These are phyloP conservation scores for Oryza rufipogon DNA, from an alignment of 176 grass and related monocot genomes.

Conservation along the genomic window DNA sequence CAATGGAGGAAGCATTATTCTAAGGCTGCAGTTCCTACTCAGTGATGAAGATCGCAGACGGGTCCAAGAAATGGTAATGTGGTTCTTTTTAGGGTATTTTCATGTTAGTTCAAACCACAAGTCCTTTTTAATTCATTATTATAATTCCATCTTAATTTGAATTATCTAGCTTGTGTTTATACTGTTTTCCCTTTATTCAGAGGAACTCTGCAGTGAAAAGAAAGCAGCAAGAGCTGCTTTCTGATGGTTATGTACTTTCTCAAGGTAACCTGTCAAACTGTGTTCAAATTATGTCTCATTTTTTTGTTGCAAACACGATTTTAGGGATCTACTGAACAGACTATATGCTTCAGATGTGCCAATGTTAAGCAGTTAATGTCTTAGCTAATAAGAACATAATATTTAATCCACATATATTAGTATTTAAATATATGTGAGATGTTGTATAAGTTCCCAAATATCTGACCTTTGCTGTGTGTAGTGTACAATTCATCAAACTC, in stretches of 20 bases:
- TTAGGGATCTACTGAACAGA: constrained; percentile 1
- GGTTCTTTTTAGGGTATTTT: neutral
- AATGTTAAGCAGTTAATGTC: neutral
- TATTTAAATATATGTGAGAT: neutral
- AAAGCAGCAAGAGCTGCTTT: constrained; percentile 39
- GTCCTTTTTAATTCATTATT: neutral
- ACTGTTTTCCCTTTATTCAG: constrained; percentile 40
- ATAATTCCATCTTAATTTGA: neutral
- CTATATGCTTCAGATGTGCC: constrained; percentile 5
- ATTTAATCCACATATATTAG: neutral
- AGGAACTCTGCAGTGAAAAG: constrained; percentile 47
- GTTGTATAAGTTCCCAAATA: neutral
- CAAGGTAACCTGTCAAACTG: constrained; percentile 36
- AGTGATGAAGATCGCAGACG: constrained; percentile 53
- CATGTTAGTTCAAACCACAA: neutral
- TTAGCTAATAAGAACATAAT: neutral
- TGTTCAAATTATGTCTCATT: neutral
- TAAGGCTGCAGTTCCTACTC: constrained; percentile 47
- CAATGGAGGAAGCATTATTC: constrained; percentile 34
- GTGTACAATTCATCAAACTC: neutral
- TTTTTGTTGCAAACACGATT: constrained; percentile 25
- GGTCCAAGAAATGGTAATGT: constrained; percentile 54
- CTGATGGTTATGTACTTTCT: constrained; percentile 31
- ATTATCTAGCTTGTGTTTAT: neutral
- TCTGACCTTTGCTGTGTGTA: neutral